Base-by-base conservation (phyloP, 192 early-diverging fungal species). In the Backusella morwellensis region DNA sequence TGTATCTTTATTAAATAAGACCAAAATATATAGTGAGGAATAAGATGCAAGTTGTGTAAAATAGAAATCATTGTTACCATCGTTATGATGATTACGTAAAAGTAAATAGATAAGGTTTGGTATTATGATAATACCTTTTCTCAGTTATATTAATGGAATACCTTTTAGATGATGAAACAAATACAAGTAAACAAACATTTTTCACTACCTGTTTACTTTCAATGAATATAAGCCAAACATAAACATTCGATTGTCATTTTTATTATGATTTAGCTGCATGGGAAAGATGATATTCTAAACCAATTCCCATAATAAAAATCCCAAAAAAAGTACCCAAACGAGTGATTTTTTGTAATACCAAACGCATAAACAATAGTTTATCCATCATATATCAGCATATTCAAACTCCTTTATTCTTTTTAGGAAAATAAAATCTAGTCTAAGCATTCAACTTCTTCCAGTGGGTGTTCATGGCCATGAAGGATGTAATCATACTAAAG, bases 391-490 rank as follows among this genome's bases (percentile, higher is more conserved):
- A 23, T 59, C 23, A 63, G 29, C 21, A 23, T 29, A 29, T 63
- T 63, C 56, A 63, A 63, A 63, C 56, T 63, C 56, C 9, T 63
- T 63, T 63, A 63, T 63, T 63, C 21, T 26, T 63, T 63, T 63
- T 63, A 63, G 56, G 54, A 63, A 63, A 63, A 63, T 72, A 54
- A 52, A 50, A 50, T 52, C 32, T 73, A 73, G 52, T 41, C 66
- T 75, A 75, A 75, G 72, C 35, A 36, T 86, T 88, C 66, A 78
- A 72, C 68, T 84, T 86, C 47, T 82, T 78, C 89, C 89, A 90
- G 72, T 90, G 89, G 21, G 82, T 72, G 56, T 84, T 74, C 75
- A 80, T 91, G 36, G 90, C 92, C 79, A 95, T 86, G 67, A 94
- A 75, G n/a, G 92, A 90, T 17, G 93, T 93, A 41, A 86, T 77